Conservation (phyloP, 306 rosid species). For the Lotus japonicus region DNA sequence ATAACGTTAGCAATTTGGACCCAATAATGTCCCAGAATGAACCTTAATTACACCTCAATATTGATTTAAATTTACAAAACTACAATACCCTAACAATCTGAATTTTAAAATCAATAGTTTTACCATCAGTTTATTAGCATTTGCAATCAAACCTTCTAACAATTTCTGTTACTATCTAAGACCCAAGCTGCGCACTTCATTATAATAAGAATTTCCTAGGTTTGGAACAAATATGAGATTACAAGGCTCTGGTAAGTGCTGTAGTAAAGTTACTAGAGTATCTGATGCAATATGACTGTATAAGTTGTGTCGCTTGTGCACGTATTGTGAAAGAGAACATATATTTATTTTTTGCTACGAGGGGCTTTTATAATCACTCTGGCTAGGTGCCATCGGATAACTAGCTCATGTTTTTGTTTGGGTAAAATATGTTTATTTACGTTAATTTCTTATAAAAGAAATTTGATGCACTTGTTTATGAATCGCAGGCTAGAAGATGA, state of each 20-base stretch:
- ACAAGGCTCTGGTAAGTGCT: neutral
- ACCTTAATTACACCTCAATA: too few relatives aligned
- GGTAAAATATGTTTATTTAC: too few relatives aligned
- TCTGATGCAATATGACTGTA: neutral
- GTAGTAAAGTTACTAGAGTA: neutral
- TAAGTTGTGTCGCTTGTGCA: too few relatives aligned
- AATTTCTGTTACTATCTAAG: neutral
- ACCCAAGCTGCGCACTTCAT: neutral
- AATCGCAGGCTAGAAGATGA: slow-evolving; percentile 36
- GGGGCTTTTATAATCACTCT: too few relatives aligned
- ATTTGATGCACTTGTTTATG: neutral
- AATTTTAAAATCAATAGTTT: too few relatives aligned
- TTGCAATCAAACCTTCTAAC: neutral
- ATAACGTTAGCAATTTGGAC: too few relatives aligned
- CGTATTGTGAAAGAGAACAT: too few relatives aligned
- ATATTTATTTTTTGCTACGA: too few relatives aligned
- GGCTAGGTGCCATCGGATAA: neutral
- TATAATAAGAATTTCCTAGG: neutral
- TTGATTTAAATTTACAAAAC: too few relatives aligned
- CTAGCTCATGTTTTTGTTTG: neutral
- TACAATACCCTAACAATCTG: too few relatives aligned
- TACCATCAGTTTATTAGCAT: neutral
- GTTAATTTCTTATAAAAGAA: neutral
- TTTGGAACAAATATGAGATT: neutral
- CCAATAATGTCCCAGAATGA: too few relatives aligned